Conservation (phyloP, 192 early-diverging fungal genomes). For the Coemansia sp. region DNA sequence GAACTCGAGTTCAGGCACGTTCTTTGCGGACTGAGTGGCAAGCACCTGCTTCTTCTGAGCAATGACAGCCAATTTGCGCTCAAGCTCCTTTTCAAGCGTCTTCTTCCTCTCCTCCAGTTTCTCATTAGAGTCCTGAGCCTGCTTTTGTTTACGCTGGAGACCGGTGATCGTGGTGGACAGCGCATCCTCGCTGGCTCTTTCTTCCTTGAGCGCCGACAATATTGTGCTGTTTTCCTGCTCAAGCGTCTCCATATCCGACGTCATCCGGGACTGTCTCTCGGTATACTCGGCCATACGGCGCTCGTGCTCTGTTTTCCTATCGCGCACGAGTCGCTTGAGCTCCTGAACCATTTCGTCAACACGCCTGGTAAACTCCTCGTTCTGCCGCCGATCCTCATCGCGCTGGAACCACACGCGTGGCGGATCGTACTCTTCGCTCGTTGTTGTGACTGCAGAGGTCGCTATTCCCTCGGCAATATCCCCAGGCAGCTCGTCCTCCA, state of each 20-base stretch:
- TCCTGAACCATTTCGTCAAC: slow-evolving; percentile 53
- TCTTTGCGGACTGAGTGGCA: slow-evolving; percentile 53
- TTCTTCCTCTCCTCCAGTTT: slow-evolving; percentile 43
- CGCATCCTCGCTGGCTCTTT: slow-evolving; percentile 51
- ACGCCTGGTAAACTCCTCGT: slow-evolving; percentile 38
- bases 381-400: slow-evolving; percentile 46
- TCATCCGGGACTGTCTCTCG: slow-evolving; percentile 39
- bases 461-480: slow-evolving; percentile 31
- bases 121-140: slow-evolving; percentile 29
- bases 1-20: slow-evolving; percentile 61
- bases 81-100: slow-evolving; percentile 54
- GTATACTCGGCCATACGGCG: slow-evolving; percentile 20
- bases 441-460: slow-evolving; percentile 18
- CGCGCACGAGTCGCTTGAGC: slow-evolving; percentile 45
- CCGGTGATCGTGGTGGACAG: slow-evolving; percentile 46
- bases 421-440: slow-evolving; percentile 49
- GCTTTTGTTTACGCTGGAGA: slow-evolving; percentile 47
- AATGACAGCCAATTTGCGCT: slow-evolving; percentile 53
- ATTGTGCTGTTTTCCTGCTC: slow-evolving; percentile 44
- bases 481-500: slow-evolving; percentile 31
- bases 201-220: slow-evolving; percentile 53
- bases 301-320: slow-evolving; percentile 28
- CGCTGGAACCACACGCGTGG: slow-evolving; percentile 54
- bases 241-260: slow-evolving; percentile 36
- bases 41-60: slow-evolving; percentile 55